Evolutionary conservation across 768 basidiomycete species (phyloP).

Genomic region (Artomyces pyxidatus): DNA sequence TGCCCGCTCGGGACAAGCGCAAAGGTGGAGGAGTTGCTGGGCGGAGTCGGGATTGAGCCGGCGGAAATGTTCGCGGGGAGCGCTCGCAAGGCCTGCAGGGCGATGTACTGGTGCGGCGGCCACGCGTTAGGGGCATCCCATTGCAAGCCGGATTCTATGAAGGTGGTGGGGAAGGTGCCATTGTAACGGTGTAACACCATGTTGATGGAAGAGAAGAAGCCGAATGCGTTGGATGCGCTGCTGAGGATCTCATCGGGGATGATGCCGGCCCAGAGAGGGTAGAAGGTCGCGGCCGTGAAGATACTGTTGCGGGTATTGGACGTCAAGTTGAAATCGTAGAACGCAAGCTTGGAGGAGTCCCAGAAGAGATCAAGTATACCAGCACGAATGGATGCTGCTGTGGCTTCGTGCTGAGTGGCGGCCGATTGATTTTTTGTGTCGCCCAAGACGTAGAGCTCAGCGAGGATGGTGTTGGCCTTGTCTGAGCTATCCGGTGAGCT

Average conservation of each 20-base stretch:
- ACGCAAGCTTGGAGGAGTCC: constrained; percentile 75
- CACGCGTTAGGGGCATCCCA: constrained; percentile 90
- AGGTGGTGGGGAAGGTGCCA: constrained; percentile 77
- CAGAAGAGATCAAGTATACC: constrained; percentile 84
- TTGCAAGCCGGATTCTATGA: constrained; percentile 71
- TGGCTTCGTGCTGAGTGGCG: constrained; percentile 40
- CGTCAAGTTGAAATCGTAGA: constrained; percentile 85
- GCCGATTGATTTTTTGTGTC: constrained; percentile 27
- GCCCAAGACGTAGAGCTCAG: constrained; percentile 47
- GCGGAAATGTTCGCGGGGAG: constrained; percentile 67
- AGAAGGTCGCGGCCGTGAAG: constrained; percentile 73
- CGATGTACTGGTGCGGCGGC: constrained; percentile 82
- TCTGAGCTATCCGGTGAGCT: constrained; percentile 32
- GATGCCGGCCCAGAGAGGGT: constrained; percentile 84
- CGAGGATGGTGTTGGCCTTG: constrained; percentile 52
- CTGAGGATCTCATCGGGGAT: constrained; percentile 61
- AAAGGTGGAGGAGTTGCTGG: constrained; percentile 49
- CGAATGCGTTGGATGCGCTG: constrained; percentile 53
- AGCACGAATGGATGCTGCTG: constrained; percentile 48
- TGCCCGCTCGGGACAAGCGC: constrained; percentile 72
- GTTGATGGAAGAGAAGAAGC: constrained; percentile 67
- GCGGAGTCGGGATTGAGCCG: constrained; percentile 43
- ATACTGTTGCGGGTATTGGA: constrained; percentile 54
- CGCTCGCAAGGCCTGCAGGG: constrained; percentile 65
- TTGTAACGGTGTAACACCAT: constrained; percentile 80